A percentile compares a stretch with the other conserved stretches of the same genome.
Evolutionary conservation across 2,329 filamentous ascomycete genomes (phyloP).

Genomic region (Colletotrichum scovillei): DNA sequence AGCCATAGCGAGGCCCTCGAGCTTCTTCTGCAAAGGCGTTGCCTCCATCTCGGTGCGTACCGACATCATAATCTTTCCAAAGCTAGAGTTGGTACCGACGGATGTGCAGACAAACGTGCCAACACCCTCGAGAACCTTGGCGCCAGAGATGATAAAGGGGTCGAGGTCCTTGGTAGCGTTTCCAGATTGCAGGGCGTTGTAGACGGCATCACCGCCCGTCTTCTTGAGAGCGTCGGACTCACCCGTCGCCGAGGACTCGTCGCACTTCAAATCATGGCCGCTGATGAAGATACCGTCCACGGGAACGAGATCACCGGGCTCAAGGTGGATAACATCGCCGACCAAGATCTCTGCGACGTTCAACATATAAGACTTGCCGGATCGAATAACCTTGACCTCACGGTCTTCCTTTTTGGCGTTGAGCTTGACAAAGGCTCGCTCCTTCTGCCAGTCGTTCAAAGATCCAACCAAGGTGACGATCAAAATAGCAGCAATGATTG

Average conservation of each 20-base stretch:
- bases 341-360: slow-evolving; percentile 75
- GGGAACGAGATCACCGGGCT: slow-evolving; percentile 76
- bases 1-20: slow-evolving; percentile 55
- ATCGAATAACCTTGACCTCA: slow-evolving; percentile 74
- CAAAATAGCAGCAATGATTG: slow-evolving; percentile 72
- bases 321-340: slow-evolving; percentile 76
- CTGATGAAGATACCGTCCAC: slow-evolving; percentile 77
- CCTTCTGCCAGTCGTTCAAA: slow-evolving; percentile 76
- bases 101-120: slow-evolving; percentile 67
- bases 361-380: slow-evolving; percentile 72
- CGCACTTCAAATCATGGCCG: slow-evolving; percentile 66
- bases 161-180: slow-evolving; percentile 64
- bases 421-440: slow-evolving; percentile 72
- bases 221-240: slow-evolving; percentile 81
- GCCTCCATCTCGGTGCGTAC: slow-evolving; percentile 62
- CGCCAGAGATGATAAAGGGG: slow-evolving; percentile 72
- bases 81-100: slow-evolving; percentile 65
- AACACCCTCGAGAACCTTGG: slow-evolving; percentile 64
- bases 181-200: slow-evolving; percentile 61
- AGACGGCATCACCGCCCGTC: slow-evolving; percentile 68
- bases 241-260: slow-evolving; percentile 79
- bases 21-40: slow-evolving; percentile 67
- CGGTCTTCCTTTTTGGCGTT: slow-evolving; percentile 73
- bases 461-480: slow-evolving; percentile 74
- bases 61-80: slow-evolving; percentile 67